A percentile compares a stretch with the other conserved stretches of the same genome.
phyloP scores from a whole-genome alignment of 495 filamentous ascomycete genomes.

The Penicillium simplicissimum region DNA sequence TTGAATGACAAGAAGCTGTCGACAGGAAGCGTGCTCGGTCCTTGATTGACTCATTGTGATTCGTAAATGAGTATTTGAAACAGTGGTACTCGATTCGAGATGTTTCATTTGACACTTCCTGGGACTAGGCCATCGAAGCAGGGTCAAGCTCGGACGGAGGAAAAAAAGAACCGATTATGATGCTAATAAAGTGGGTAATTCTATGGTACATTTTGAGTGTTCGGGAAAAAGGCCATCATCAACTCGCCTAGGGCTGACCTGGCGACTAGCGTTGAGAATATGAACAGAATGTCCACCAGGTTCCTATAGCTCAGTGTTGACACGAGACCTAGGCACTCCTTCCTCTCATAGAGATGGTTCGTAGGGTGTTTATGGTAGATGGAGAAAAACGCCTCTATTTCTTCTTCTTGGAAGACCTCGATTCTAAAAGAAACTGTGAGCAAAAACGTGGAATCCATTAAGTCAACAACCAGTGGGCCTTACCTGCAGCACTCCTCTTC shows the following conservation, averaged over 20 bases:
- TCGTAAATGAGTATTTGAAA: neutral
- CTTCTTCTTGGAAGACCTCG: slow-evolving; percentile 47
- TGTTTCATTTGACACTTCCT: neutral
- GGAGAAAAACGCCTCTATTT: slow-evolving; percentile 26
- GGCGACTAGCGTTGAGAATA: neutral
- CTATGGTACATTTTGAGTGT: slow-evolving; percentile 1
- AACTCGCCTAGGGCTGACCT: neutral
- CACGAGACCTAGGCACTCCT: neutral
- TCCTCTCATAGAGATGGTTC: no score
- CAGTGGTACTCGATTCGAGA: neutral
- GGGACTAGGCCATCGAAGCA: no score
- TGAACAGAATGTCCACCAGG: neutral
- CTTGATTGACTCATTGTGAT: neutral
- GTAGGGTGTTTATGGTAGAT: neutral
- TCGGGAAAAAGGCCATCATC: neutral
- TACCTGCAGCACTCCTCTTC: slow-evolving; percentile 71
- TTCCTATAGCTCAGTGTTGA: neutral
- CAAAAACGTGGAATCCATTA: neutral
- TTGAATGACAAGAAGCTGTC: neutral
- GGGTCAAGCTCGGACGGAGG: neutral
- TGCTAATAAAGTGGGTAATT: neutral
- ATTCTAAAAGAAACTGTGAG: slow-evolving; percentile 31
- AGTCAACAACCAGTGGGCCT: slow-evolving; percentile 17
- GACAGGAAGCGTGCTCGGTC: neutral
- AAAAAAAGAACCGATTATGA: neutral